Evolutionary conservation across 208 protist genomes (phyloP), one percentile per base, ranked within the genome.

Genomic region (Crithidia fasciculata): DNA sequence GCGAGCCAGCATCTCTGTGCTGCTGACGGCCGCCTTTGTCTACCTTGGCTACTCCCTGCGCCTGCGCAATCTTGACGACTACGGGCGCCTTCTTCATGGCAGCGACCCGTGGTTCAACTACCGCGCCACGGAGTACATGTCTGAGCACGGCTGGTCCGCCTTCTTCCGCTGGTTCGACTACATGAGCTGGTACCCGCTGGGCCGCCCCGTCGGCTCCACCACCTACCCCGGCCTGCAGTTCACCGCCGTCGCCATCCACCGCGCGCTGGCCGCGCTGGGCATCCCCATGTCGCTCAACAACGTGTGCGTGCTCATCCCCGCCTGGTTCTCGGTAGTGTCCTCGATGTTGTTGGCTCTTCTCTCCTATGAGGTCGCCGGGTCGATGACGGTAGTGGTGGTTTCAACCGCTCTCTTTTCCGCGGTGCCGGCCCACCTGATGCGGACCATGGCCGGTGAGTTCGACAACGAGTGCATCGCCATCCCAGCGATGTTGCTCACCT

Each of bases 141-240:
- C 75, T n/a, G 75, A 93, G 37, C 74, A 99, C 72, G 98, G 98
- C 72, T 97, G 94, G 74, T 85, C 92, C 57, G 88, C 98, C 54
- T 99, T 99, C 86, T 91, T 97, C 73, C 98, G 98, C 87, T 99
- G 99, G 99, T 99, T 99, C 76, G 99, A 99, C 90, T 90, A 99
- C 66, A 88, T 85, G 68, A 88, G 89, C 55, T 99, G 98, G 98
- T 99, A 99, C 84, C 98, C 98, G 67, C 85, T 99, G 16, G 99
- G 99, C 44, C 84, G 99, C 50, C 97, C 98, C 54, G 97, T 99
- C 41, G 99, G 99, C 79, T 90, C 89, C 63, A 99, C 98, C 49
- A 92, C 99, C 39, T 99, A 99, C 84, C 99, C 99, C 28, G 99
- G 97, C 55, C 58, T 99, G 59, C 99, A 99, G 97, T 85, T 94